Percentiles rank a stretch among this genome's conserved stretches.
Evolutionary conservation across 768 basidiomycete species (phyloP).

Genomic region (Imleria badia): DNA sequence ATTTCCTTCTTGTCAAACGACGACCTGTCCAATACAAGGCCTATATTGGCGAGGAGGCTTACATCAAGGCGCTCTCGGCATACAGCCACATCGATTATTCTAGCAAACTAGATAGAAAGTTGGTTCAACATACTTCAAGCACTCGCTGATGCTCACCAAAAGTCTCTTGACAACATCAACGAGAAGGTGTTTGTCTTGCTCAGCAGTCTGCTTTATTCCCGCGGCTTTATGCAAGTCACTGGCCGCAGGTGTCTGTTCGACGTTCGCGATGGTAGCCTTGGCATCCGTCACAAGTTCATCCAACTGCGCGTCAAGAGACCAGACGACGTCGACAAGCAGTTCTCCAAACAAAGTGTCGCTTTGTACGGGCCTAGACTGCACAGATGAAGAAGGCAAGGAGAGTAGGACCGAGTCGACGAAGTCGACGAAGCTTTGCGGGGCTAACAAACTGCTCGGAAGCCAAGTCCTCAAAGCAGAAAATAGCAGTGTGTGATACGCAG

Average conservation of each 20-base stretch:
- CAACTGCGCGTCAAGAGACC: conserved; percentile 76
- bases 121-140: neutral
- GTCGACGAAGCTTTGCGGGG: conserved; percentile 50
- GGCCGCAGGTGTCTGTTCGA: conserved; percentile 23
- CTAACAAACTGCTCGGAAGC: conserved; percentile 47
- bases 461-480: conserved; percentile 58
- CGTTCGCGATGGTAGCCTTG: conserved; percentile 40
- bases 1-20: conserved; percentile 78
- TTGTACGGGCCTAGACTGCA: conserved; percentile 35
- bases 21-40: conserved; percentile 66
- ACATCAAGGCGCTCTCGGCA: conserved; percentile 79
- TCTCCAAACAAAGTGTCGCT: conserved; percentile 58
- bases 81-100: conserved; percentile 55
- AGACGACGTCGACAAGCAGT: conserved; percentile 73
- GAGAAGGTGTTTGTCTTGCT: conserved; percentile 63
- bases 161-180: conserved; percentile 58
- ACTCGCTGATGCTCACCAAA: conserved; percentile 41
- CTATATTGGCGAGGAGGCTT: conserved; percentile 57
- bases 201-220: conserved; percentile 51
- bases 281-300: conserved; percentile 67
- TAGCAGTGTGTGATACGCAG: conserved; percentile 68
- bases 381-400: conserved; percentile 66
- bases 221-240: conserved; percentile 34
- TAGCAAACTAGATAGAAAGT: conserved; percentile 44
- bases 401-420: conserved; percentile 65